phyloP scores from a whole-genome alignment of 257 asterid genomes.

The Eucommia ulmoides region DNA sequence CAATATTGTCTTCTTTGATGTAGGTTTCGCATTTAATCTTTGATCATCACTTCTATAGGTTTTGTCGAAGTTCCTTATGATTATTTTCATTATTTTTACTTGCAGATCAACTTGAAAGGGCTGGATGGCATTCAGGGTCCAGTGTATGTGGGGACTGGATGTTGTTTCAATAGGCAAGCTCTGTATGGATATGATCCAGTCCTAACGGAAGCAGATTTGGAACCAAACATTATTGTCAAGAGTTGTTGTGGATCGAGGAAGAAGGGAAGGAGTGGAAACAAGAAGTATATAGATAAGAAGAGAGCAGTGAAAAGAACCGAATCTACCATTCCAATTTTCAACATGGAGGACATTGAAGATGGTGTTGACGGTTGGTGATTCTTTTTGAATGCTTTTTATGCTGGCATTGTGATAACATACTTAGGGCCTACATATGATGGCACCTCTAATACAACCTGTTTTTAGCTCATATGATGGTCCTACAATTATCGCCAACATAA shows the following conservation, averaged over 20 bases:
- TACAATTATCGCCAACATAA: no score
- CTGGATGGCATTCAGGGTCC: slow-evolving; percentile 53
- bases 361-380: slow-evolving; percentile 37
- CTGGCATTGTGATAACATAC: no score
- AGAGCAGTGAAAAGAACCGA: slow-evolving; percentile 28
- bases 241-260: slow-evolving; percentile 58
- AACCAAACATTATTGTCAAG: slow-evolving; percentile 45
- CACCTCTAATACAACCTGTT: no score
- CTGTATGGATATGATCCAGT: slow-evolving; percentile 47
- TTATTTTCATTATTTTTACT: neutral
- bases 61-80: no score
- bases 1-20: slow-evolving; percentile 40
- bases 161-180: slow-evolving; percentile 43
- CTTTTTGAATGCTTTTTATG: no score
- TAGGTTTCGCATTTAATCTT: no score
- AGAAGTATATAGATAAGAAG: slow-evolving; percentile 29
- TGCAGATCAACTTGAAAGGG: slow-evolving; percentile 50
- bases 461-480: no score
- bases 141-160: slow-evolving; percentile 50
- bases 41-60: no score
- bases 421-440: no score
- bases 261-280: slow-evolving; percentile 25
- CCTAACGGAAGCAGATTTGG: slow-evolving; percentile 47
- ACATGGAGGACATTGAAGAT: slow-evolving; percentile 31
- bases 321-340: slow-evolving; percentile 32